phyloP scores from a whole-genome alignment of 345 rosid genomes.

The Boechera stricta region DNA sequence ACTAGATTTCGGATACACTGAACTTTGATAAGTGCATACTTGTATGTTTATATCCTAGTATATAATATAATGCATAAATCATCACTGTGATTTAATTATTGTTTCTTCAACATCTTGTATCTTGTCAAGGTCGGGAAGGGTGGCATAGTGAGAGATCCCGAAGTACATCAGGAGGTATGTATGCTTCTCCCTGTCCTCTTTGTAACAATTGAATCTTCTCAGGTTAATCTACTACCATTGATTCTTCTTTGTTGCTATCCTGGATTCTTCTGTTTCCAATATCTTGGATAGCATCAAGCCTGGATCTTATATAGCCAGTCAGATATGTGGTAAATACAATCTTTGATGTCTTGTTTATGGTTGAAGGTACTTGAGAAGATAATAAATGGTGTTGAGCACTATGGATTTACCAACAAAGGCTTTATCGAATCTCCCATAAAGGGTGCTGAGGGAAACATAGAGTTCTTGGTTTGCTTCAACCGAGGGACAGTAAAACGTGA shows the following conservation, averaged over 20 bases:
- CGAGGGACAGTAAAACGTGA: constrained; percentile 48
- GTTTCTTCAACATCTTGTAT: constrained; percentile 11
- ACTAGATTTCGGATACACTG: neutral
- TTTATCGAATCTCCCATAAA: constrained; percentile 90
- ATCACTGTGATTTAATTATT: neutral
- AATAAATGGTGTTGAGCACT: constrained; percentile 71
- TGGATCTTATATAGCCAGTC: neutral
- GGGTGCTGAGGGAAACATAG: constrained; percentile 92
- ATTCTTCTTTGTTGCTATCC: neutral
- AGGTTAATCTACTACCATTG: neutral
- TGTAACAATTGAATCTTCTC: constrained; percentile 16
- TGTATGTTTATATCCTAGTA: neutral
- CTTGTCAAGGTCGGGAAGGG: constrained; percentile 77
- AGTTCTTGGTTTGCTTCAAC: constrained; percentile 77
- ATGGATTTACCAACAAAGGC: constrained; percentile 73
- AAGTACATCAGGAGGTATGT: constrained; percentile 84
- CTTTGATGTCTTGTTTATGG: constrained; percentile 28
- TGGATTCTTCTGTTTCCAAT: neutral
- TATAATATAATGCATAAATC: neutral
- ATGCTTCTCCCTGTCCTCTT: constrained; percentile 5
- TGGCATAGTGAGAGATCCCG: constrained; percentile 94
- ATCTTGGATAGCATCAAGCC: neutral
- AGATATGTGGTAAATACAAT: neutral
- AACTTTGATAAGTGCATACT: constrained; percentile 4
- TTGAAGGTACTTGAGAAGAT: constrained; percentile 85